A percentile compares a stretch with the other conserved stretches of the same genome.
phyloP scores from a whole-genome alignment of 2,329 filamentous ascomycete genomes.

The Pseudogymnoascus sp. region DNA sequence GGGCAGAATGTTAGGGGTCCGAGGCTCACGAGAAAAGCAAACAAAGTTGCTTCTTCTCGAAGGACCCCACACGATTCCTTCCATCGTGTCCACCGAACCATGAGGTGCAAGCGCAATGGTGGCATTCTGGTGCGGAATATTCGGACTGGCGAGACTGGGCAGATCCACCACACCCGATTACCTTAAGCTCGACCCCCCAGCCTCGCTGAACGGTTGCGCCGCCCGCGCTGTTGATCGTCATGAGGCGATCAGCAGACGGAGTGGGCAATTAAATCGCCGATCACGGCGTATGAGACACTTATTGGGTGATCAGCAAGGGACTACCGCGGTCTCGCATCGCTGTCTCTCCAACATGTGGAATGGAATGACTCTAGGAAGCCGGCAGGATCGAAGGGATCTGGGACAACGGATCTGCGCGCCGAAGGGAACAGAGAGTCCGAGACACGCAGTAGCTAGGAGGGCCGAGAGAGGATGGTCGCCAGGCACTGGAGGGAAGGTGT shows the following conservation, averaged over 20 bases:
- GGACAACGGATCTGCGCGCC: not conserved
- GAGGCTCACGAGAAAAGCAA: not conserved
- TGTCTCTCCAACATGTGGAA: slow-evolving; percentile 2
- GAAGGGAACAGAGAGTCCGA: not conserved
- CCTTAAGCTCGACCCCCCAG: slow-evolving; percentile 2
- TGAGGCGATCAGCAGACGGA: not conserved
- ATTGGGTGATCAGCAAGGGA: not conserved
- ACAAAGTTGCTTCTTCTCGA: not conserved
- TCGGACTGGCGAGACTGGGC: not conserved
- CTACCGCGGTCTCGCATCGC: not conserved
- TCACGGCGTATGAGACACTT: not conserved
- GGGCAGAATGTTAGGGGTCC: not conserved
- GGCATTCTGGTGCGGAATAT: not conserved
- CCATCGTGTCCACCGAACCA: slow-evolving; percentile 11
- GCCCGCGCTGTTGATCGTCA: not conserved
- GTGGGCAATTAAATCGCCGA: not conserved
- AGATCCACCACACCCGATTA: not conserved
- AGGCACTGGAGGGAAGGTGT: not conserved
- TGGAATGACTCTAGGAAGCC: not conserved
- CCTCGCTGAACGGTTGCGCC: not conserved
- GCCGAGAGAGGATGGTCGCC: not conserved
- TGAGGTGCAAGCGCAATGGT: slow-evolving; percentile 13
- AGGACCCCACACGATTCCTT: slow-evolving; percentile 3
- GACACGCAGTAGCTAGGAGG: not conserved
- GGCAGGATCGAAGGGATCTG: not conserved